Base-by-base conservation (phyloP, 306 rosid genomes). In the Arachis stenosperma region DNA sequence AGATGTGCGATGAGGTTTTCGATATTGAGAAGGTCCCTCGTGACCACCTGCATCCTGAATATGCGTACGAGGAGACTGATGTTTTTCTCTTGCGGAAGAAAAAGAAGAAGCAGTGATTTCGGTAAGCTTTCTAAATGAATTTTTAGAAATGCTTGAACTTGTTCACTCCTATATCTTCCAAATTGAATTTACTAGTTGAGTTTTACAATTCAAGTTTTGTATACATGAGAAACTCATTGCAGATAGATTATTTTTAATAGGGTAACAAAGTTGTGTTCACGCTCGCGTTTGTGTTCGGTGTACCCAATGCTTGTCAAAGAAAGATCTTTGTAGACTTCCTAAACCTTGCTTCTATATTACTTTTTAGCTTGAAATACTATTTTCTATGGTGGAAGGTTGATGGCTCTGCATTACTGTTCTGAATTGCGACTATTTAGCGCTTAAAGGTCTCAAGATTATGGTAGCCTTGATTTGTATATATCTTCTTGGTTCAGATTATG, bases 51-150 rank as follows among this genome's bases (percentile, higher is more conserved):
- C 97, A 93, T 64, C 86, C 86, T 3, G 92, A 89, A 2, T 93
- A 89, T 56, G 94, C 97, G 0, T 90, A 82, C 13, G 97, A 93
- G 79, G 97, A 93, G 81, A 9, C 97, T 4, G 82, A 88, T 55
- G 90, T 93, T 17, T 90, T 44, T 76, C 9, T 90, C 1, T 57
- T 93, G 81, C 80, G 85, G 76, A 93, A 90, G 86, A 90, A 83
- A 1, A 17, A 17, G 79, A 90, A 17, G 22, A 17, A 17, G 22
- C 22, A 17, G 22, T 17, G 22, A 17, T 17, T 17, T 17, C 22
- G 22, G 1, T 17, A 17, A 17, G 22, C 22, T 17, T 17, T 17
- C 22, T 17, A 17, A 17, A 17, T 17, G 22, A 17, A 17, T 17
- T 17, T 17, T 17, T 17, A 17, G 22, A 17, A 17, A 17, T 17